Conservation (phyloP, 768 basidiomycete species). For the Lentinula raphanica region DNA sequence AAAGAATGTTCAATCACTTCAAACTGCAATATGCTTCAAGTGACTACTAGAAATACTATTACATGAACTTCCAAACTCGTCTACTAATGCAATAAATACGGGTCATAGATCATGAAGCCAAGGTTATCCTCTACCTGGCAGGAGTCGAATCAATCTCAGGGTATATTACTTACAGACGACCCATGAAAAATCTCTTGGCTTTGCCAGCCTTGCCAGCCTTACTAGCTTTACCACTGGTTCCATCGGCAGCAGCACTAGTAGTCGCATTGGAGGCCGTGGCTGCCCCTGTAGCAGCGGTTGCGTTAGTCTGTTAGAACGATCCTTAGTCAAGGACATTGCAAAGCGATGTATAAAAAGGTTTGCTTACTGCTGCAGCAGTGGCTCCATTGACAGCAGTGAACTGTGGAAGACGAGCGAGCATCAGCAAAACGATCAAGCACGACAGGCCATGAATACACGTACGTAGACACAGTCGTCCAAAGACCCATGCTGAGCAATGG, state of each 20-base stretch:
- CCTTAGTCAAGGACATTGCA: background rate
- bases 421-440: background rate
- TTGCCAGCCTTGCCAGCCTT: too few relatives aligned
- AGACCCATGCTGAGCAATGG: conserved; percentile 35
- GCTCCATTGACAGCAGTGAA: background rate
- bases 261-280: background rate
- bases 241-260: background rate
- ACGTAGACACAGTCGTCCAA: conserved; percentile 35
- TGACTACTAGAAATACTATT: too few relatives aligned
- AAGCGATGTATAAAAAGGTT: background rate
- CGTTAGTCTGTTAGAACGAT: background rate
- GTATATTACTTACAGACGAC: background rate
- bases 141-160: background rate
- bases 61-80: too few relatives aligned
- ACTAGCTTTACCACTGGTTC: background rate
- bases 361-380: background rate
- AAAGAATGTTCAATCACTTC: too few relatives aligned
- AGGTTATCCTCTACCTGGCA: background rate
- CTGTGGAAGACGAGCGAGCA: background rate
- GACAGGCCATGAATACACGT: background rate
- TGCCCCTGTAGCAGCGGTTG: background rate
- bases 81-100: too few relatives aligned
- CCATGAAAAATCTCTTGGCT: background rate
- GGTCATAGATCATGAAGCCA: too few relatives aligned
- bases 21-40: too few relatives aligned